Conservation (phyloP, 371 early-diverging fungal species). For the Rhizopus microsporus region DNA sequence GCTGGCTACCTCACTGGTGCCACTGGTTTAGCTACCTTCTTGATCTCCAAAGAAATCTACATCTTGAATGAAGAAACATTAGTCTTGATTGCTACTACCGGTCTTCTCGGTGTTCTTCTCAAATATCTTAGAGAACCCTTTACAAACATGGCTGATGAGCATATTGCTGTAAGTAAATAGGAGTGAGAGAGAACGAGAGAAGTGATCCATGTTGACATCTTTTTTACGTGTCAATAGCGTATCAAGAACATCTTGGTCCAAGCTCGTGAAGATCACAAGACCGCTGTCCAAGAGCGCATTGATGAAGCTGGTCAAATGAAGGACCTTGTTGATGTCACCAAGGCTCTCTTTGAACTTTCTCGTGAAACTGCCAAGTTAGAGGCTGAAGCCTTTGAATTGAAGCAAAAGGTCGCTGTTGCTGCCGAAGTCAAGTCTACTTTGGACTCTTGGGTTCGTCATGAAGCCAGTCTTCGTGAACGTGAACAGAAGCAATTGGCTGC, state of each 20-base stretch:
- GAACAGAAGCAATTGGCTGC: slow-evolving; percentile 90
- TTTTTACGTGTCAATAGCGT: slow-evolving; percentile 40
- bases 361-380: slow-evolving; percentile 92
- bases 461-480: slow-evolving; percentile 88
- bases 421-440: slow-evolving; percentile 85
- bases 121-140: slow-evolving; percentile 83
- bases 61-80: slow-evolving; percentile 93
- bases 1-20: slow-evolving; percentile 85
- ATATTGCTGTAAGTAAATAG: slow-evolving; percentile 57
- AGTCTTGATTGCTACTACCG: slow-evolving; percentile 72
- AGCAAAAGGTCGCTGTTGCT: slow-evolving; percentile 87
- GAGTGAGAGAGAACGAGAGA: not conserved
- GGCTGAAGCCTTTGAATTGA: slow-evolving; percentile 89
- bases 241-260: slow-evolving; percentile 78
- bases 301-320: slow-evolving; percentile 89
- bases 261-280: slow-evolving; percentile 92
- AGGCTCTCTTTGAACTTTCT: slow-evolving; percentile 89
- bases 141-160: slow-evolving; percentile 83
- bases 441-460: slow-evolving; percentile 97
- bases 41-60: slow-evolving; percentile 96
- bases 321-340: slow-evolving; percentile 91
- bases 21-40: slow-evolving; percentile 84
- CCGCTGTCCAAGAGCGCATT: slow-evolving; percentile 85
- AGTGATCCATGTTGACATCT: not conserved
- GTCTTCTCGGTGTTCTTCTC: slow-evolving; percentile 76